Evolutionary conservation across 1,139 yeast species (phyloP), one percentile per base, ranked within the genome.

Genomic region (Lodderomyces orthopsilosis): DNA sequence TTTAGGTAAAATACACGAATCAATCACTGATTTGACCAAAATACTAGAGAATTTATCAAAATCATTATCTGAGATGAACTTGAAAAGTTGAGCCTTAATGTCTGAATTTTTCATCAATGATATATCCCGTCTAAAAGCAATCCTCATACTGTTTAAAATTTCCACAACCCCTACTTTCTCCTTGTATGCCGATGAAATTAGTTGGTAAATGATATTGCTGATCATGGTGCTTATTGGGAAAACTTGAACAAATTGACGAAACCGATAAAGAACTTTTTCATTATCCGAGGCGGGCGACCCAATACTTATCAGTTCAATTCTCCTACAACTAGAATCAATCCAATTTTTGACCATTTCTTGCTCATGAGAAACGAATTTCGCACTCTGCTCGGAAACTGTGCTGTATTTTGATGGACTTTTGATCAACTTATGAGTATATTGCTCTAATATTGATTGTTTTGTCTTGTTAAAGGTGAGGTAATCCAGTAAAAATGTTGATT

Each of bases 371-470:
- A 36, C 7, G 22, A 39, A 42, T 6, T 21, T 18, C 7, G 23
- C 23, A 32, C 35, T 35, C 13, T 33, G 30, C 22, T 32, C 38
- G 21, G 18, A 14, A n/a, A 10, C 32, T 21, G 24, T 23, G 19
- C 22, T 14, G 26, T 4, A 19, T 6, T 35, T 22, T 4, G 26
- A 8, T 56, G 39, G 28, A 41, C 41, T 38, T 38, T 37, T 32
- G 21, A 24, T 17, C 54, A 49, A 3, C n/a, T 37, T 10, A 6
- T 38, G 33, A 14, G 43, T 22, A 32, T 44, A 43, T 12, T 53
- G 42, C 38, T 68, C 74, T 4, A 67, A 47, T 4, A 52, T 47
- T 9, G 54, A 42, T 43, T 68, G 68, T 44, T 63, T 66, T 7
- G 36, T 36, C 26, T 39, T 43, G 47, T 61, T 66, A 49, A 55